Base-by-base conservation (phyloP, 2,329 filamentous ascomycete genomes). In the Aureobasidium melanogenum region DNA sequence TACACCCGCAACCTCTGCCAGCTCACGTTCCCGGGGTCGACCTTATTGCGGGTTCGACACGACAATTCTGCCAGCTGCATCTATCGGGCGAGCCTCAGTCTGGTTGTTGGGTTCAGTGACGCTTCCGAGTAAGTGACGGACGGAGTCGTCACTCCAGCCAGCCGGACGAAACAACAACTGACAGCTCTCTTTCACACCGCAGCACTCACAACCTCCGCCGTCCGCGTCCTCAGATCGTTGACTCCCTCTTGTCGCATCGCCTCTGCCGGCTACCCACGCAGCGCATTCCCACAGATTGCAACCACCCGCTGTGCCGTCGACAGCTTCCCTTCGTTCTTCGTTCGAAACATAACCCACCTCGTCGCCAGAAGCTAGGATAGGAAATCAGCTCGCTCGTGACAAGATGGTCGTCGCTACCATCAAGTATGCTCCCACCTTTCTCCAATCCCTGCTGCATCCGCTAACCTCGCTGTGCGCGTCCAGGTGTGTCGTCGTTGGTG, bases 401-500 rank as follows among this genome's bases (percentile, higher is more conserved):
- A 67, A 62, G 24, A 71, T 71, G 69, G 68, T 70, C 60, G 69
- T 69, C 55, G 69, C 68, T 63, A 71, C 69, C 51, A 71, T 71
- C 63, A 71, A 71, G 69, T 69, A 67, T 62, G 69, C 63, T 17
- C 14, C 17, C 46, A 28, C 32, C 17, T 41, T 12, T 14, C 22
- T 22, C 30, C 22, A 39, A 51, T 19, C 10, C n/a, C 22, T 30
- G 47, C n/a, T n/a, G 41, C 17, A 17, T 22, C 56, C 15, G 41
- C 47, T 56, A 39, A 62, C 7, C 22, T 19, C 43, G 24, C 22
- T 19, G 22, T 47, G 47, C 50, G 59, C 38, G 12, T 38, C 14
- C 65, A 99, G 94, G 80, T 99, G 94, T 80, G 94, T 99, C 72
- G 94, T 99, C 69, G 94, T 99, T 71, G 94, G 94, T 75, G 94